Evolutionary conservation across 495 filamentous ascomycete species (phyloP), one percentile per base, ranked within the genome.

Genomic region (Mytilinidion resinicola): DNA sequence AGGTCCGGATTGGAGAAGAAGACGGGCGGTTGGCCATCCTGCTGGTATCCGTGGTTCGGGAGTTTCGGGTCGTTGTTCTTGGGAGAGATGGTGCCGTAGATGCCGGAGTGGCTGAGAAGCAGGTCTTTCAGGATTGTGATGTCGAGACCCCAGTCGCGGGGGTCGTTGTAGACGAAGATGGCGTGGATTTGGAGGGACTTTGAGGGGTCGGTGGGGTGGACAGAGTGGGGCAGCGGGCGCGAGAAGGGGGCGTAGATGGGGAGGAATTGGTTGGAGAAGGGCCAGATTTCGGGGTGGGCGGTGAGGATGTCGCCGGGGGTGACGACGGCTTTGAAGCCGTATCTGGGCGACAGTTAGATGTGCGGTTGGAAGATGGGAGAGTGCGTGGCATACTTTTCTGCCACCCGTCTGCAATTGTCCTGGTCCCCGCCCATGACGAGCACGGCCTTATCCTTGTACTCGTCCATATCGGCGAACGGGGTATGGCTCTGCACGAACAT

Each of bases 1-100:
- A 97, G 74, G 72, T 99, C 93, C 0, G 89, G 86, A 70, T 97
- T 97, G 4, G 81, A 85, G 76, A 95, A 96, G 74, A 85, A 96
- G 0, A 97, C 72, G 25, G 75, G 77, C 0, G 93, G 87, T 70
- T 96, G 93, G 3, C 79, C 80, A 69, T 93, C 86, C 63, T 82
- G 79, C 64, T 88, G 86, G 77, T 83, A 93, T 25, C 85, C 88
- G 47, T 76, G 74, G 67, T 89, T 88, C n/a, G 85, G 84, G 1
- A 88, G 78, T 14, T 76, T 59, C 0, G 69, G 33, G 48, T 76
- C 67, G 43, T 77, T 76, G 61, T 83, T 85, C 62, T 77, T 78
- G 14, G 78, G 70, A 4, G 87, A 89, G 51, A 85, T 77, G 0
- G 91, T 96, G 35, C 93, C 93, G 0, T 95, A 61, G 46, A 85